Conservation (phyloP, 345 rosid genomes). For the Citrus sp. region DNA sequence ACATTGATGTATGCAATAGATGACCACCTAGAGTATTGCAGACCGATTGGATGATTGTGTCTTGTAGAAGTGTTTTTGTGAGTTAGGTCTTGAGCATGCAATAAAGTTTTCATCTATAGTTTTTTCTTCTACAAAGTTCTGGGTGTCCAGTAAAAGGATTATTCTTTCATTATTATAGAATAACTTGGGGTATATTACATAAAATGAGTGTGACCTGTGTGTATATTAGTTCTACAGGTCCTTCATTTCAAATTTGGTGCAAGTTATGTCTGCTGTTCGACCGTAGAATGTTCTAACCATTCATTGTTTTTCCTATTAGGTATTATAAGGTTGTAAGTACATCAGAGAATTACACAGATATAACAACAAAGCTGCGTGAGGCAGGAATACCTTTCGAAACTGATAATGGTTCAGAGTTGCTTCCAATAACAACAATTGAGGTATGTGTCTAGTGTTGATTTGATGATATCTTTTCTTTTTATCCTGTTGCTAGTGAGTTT, state of each 20-base stretch:
- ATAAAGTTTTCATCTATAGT: not conserved
- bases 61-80: not conserved
- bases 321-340: conserved; percentile 79
- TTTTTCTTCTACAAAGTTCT: not conserved
- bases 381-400: conserved; percentile 79
- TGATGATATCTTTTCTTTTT: not conserved
- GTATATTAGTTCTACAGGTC: not conserved
- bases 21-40: not conserved
- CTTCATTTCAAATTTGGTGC: not conserved
- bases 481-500: not conserved
- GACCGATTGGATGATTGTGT: not conserved
- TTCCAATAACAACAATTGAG: conserved; percentile 73
- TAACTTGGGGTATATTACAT: not conserved
- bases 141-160: not conserved
- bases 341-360: conserved; percentile 58
- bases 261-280: not conserved
- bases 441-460: conserved; percentile 27
- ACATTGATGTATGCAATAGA: not conserved
- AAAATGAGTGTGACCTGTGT: not conserved
- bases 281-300: conserved; percentile 1
- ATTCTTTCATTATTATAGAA: not conserved
- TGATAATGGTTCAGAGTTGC: conserved; percentile 89
- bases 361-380: conserved; percentile 64
- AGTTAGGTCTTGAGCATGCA: not conserved
- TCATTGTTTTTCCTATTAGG: conserved; percentile 32